These are phyloP conservation scores for Sambucus nigra DNA, from an alignment of 129 eudicot species.

Conservation along the genomic window DNA sequence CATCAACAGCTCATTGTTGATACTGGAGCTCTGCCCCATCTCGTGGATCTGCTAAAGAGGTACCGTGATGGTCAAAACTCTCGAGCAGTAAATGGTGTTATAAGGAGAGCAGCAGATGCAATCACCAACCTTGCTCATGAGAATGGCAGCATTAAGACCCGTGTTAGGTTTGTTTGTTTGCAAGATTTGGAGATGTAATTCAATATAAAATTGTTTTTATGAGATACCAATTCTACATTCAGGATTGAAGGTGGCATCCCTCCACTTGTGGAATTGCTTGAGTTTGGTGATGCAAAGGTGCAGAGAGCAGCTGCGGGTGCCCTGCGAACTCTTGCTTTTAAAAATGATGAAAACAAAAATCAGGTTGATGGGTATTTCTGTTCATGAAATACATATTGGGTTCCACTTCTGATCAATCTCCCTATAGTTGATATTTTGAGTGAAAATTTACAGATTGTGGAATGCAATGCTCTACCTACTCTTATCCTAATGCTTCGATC, in stretches of 20 bases:
- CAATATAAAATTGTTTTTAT: neutral
- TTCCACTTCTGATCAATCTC: neutral
- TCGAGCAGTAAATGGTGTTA: slow-evolving; percentile 56
- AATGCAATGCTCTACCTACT: slow-evolving; percentile 78
- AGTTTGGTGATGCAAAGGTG: slow-evolving; percentile 66
- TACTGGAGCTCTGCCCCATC: slow-evolving; percentile 87
- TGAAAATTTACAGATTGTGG: slow-evolving; percentile 61
- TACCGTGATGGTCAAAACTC: slow-evolving; percentile 27
- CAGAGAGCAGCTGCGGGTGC: slow-evolving; percentile 95
- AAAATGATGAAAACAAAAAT: slow-evolving; percentile 77
- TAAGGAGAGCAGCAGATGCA: slow-evolving; percentile 90
- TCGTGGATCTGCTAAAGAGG: slow-evolving; percentile 66
- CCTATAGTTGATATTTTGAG: neutral
- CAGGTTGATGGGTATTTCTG: slow-evolving; percentile 37
- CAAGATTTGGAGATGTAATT: neutral
- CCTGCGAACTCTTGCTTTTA: slow-evolving; percentile 71
- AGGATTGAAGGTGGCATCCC: slow-evolving; percentile 96
- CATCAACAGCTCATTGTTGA: slow-evolving; percentile 83
- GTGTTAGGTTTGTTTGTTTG: slow-evolving; percentile 51
- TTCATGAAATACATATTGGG: slow-evolving; percentile 2
- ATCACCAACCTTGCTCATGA: slow-evolving; percentile 97
- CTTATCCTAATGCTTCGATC: slow-evolving; percentile 86
- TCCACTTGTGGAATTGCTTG: slow-evolving; percentile 85
- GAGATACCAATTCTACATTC: slow-evolving; percentile 1
- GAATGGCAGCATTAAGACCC: slow-evolving; percentile 68